Evolutionary conservation across 73 alveolate species (phyloP).

Genomic region (Tetrahymena elliotti): DNA sequence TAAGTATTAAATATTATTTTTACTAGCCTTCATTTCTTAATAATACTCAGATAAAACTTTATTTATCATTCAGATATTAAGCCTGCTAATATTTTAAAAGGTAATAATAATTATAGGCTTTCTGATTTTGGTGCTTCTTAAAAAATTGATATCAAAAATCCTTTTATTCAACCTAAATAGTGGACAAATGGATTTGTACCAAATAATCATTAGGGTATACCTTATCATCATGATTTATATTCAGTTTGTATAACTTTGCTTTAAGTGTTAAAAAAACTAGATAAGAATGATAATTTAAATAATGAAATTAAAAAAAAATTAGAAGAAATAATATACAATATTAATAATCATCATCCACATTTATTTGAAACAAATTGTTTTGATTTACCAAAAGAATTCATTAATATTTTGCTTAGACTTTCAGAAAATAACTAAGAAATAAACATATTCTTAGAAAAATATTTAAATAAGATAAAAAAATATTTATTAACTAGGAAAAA

Average conservation of each 20-base stretch:
- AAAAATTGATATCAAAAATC: not conserved
- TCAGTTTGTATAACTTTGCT: not conserved
- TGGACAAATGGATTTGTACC: not conserved
- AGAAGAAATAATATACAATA: too few species aligned
- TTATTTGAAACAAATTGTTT: not conserved
- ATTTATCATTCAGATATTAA: not conserved
- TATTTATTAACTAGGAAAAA: too few species aligned
- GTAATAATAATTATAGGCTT: too few species aligned
- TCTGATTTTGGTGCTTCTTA: not conserved
- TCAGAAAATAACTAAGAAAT: not conserved
- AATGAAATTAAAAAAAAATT: not conserved
- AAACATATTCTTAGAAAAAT: not conserved
- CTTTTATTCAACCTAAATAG: not conserved
- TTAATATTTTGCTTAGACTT: too few species aligned
- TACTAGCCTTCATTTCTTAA: not conserved
- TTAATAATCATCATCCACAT: too few species aligned
- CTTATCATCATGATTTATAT: not conserved
- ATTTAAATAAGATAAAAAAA: too few species aligned
- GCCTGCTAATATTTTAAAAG: not conserved
- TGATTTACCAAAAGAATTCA: not conserved
- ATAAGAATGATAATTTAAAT: too few species aligned
- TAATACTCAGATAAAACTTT: not conserved
- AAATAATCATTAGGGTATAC: not conserved
- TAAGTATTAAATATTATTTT: too few species aligned
- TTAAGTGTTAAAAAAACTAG: not conserved